Conservation (phyloP, 2,329 filamentous ascomycete species). For the Xylaria sp. region DNA sequence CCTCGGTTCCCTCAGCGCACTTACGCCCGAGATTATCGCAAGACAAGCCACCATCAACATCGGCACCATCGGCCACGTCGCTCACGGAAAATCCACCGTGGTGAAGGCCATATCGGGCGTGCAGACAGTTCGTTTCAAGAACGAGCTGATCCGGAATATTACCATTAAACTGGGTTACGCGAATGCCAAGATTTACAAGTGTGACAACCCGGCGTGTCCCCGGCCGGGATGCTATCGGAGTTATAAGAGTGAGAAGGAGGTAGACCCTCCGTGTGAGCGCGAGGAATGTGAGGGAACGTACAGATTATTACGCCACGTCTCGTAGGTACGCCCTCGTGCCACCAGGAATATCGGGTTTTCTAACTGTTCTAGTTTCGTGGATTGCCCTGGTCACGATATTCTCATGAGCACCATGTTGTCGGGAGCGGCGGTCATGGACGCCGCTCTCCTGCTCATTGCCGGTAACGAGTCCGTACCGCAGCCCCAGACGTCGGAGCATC, state of each 20-base stretch:
- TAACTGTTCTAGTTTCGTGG: constrained; percentile 72
- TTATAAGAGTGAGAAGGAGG: constrained; percentile 98
- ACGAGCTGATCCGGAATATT: constrained; percentile 98
- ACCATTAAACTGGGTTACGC: constrained; percentile 99
- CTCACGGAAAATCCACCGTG: constrained; percentile 97
- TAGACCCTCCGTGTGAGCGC: constrained; percentile 93
- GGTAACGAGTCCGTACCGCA: constrained; percentile 99
- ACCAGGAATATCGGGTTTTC: constrained; percentile 5
- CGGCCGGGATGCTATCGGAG: constrained; percentile 94
- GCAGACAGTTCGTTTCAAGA: constrained; percentile 99
- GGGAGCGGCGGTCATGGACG: constrained; percentile 98
- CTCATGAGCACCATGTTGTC: constrained; percentile 99
- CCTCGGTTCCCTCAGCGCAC: constrained; percentile 75
- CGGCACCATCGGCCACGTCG: constrained; percentile 96
- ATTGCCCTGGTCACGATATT: constrained; percentile 99
- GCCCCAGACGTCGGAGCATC: constrained; percentile 96
- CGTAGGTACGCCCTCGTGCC: constrained; percentile 59
- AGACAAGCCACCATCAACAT: constrained; percentile 99
- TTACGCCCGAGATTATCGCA: constrained; percentile 96
- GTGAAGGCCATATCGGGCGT: constrained; percentile 99
- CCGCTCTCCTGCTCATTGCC: constrained; percentile 91
- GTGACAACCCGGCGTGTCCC: constrained; percentile 88
- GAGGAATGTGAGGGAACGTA: constrained; percentile 90
- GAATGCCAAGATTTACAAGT: constrained; percentile 99
- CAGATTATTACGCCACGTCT: constrained; percentile 86